Conservation (phyloP, 2,329 filamentous ascomycete genomes). For the Aspergillus persii region DNA sequence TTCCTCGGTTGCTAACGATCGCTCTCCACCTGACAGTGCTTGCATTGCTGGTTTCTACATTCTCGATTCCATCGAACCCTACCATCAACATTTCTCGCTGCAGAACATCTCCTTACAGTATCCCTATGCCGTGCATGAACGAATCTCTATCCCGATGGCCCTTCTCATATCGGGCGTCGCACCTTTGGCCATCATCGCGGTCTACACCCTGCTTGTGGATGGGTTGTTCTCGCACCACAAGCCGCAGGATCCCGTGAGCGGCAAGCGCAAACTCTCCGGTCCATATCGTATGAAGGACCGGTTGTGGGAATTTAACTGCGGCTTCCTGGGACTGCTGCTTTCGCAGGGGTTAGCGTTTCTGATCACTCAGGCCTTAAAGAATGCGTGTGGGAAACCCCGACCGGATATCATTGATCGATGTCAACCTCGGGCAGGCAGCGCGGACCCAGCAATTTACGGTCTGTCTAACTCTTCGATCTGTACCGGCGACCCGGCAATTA, state of each 20-base stretch:
- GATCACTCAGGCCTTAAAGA: constrained; percentile 58
- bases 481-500: constrained; percentile 48
- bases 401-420: constrained; percentile 60
- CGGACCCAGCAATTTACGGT: constrained; percentile 39
- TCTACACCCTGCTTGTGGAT: constrained; percentile 59
- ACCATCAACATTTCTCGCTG: constrained; percentile 58
- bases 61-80: constrained; percentile 54
- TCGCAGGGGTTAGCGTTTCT: constrained; percentile 56
- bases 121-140: constrained; percentile 56
- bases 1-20: constrained; percentile 11
- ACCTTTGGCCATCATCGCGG: constrained; percentile 51
- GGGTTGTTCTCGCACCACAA: constrained; percentile 56
- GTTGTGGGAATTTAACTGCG: constrained; percentile 63
- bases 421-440: constrained; percentile 36
- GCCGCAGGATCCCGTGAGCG: constrained; percentile 30
- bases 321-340: constrained; percentile 55
- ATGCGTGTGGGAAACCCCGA: constrained; percentile 58
- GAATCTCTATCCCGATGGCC: constrained; percentile 51
- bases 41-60: constrained; percentile 53
- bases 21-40: constrained; percentile 36
- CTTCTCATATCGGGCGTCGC: constrained; percentile 50
- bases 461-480: constrained; percentile 52
- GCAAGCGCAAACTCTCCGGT: constrained; percentile 40
- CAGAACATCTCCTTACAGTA: constrained; percentile 58
- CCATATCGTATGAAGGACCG: constrained; percentile 56